These are phyloP conservation scores for Sporothrix variecibatus DNA, from an alignment of 2,329 filamentous ascomycete species.

Conservation along the genomic window DNA sequence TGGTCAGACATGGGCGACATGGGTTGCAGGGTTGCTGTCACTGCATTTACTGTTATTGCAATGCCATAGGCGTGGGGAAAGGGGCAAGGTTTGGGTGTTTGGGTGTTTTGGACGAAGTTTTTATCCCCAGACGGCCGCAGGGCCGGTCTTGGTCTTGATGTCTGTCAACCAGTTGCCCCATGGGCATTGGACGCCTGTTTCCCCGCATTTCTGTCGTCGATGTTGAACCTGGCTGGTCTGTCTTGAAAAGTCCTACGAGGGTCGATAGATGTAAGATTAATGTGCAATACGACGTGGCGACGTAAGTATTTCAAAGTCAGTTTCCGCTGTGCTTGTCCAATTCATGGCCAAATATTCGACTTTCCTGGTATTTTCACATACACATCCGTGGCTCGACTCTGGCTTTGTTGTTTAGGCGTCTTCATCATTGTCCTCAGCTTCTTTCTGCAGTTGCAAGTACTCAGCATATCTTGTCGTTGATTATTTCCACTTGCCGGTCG, in stretches of 20 bases:
- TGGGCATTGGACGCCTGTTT: not conserved
- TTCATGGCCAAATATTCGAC: not conserved
- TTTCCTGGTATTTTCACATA: not conserved
- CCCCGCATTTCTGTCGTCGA: not conserved
- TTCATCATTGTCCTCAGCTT: not conserved
- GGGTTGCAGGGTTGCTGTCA: not conserved
- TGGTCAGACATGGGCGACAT: not conserved
- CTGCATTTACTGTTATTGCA: not conserved
- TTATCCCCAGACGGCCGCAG: not conserved
- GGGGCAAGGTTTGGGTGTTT: not conserved
- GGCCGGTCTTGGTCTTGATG: not conserved
- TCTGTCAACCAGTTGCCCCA: not conserved
- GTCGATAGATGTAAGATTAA: not conserved
- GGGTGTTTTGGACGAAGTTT: not conserved
- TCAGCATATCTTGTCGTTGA: not conserved
- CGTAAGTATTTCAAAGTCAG: not conserved
- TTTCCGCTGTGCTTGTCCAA: not conserved
- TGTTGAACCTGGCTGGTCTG: not conserved
- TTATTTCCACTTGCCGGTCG: not conserved
- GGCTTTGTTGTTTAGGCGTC: not conserved
- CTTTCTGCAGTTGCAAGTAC: not conserved
- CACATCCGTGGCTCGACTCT: not conserved
- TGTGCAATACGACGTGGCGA: not conserved
- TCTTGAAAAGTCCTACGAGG: not conserved
- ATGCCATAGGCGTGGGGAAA: not conserved